Base-by-base conservation (phyloP, 345 rosid species). In the Pugionium cornutum region DNA sequence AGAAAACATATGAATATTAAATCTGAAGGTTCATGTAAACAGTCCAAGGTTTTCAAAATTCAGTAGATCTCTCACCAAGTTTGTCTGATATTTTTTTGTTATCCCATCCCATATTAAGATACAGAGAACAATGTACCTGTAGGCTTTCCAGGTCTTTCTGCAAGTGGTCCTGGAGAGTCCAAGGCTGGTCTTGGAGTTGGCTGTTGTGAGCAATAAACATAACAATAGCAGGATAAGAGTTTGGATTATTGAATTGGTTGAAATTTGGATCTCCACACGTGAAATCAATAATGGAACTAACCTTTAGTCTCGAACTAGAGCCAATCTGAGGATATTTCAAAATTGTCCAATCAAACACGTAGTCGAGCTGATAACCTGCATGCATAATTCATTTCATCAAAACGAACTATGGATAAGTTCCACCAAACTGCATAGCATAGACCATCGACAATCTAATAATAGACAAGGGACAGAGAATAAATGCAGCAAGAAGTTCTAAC, bases 331-430 rank as follows among this genome's bases (percentile, higher is more conserved):
- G 99, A 77, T 88, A 83, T 78, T 86, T 94, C 83, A 82, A 67
- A 33, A 84, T 79, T 32, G 97, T 94, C 97, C 99, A 94, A 80
- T 94, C 96, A 72, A 94, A 94, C 26, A 92, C 95, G 45, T 86
- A 84, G 75, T 92, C 98, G 65, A 90, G 85, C 75, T 88, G 95
- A 79, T 90, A 86, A 60, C 95, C 96, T 94, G 31, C 33, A 34
- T 25, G 80, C 75, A 79, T 45, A 48, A 42, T 58, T 75, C 31
- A 43, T 56, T 40, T 25, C 52, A 40, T 68, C 26, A 62, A 69
- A 66, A 48, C 26, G 4, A 41, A 61, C 58, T 11, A 57, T 11
- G 39, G 7, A 9, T 62, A 32, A 33, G 59, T 40, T 37, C 35
- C n/a, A 53, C 44, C 49, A 26, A 56, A 45, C 40, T 61, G 32